These are phyloP conservation scores for Hibiscus mutabilis DNA, from an alignment of 345 rosid genomes.

Conservation along the genomic window DNA sequence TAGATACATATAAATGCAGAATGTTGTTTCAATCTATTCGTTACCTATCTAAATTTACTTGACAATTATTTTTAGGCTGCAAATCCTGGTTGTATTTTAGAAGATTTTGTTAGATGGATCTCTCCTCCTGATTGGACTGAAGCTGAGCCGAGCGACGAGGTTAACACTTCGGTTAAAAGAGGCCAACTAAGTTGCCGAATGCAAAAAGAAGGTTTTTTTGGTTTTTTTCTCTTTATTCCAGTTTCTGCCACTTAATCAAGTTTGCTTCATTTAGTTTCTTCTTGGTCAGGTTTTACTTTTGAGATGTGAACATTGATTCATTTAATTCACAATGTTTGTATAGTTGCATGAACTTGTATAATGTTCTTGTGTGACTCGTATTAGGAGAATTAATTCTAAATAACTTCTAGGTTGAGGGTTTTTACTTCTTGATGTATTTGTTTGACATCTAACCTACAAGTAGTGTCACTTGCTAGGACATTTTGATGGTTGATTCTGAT, in stretches of 20 bases:
- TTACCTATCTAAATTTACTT: background rate
- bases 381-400: background rate
- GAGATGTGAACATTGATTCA: background rate
- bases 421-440: background rate
- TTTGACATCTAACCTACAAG: background rate
- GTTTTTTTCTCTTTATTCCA: constrained; percentile 12
- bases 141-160: constrained; percentile 41
- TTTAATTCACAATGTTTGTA: background rate
- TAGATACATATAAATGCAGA: background rate
- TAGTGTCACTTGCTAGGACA: background rate
- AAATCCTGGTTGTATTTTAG: constrained; percentile 94
- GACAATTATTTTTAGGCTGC: constrained; percentile 55
- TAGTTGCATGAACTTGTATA: background rate
- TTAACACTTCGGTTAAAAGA: constrained; percentile 36
- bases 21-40: background rate
- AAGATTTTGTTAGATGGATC: constrained; percentile 99
- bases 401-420: background rate
- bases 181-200: constrained; percentile 91
- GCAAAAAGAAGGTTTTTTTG: constrained; percentile 84
- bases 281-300: background rate
- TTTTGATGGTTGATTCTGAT: background rate
- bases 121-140: constrained; percentile 99
- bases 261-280: background rate
- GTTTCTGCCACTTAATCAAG: constrained; percentile 6
- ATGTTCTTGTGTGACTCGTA: background rate